Evolutionary conservation across 768 basidiomycete genomes (phyloP), one percentile per base, ranked within the genome.

Genomic region (Trametes cubensis): DNA sequence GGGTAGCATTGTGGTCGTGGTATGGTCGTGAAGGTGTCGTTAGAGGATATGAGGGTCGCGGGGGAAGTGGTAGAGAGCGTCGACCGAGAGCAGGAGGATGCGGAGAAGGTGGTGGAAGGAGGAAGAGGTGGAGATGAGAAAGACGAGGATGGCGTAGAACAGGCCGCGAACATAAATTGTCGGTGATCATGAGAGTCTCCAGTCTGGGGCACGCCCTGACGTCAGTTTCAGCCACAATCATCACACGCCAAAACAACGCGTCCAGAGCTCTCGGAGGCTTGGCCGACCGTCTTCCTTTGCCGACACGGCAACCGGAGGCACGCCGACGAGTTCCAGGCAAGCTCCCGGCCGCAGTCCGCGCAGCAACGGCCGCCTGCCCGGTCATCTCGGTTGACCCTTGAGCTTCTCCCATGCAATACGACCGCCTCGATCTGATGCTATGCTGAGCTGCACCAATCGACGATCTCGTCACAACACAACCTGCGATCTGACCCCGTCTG

Each of bases 191-290:
- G 25, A 11, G 14, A 26, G 38, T 46, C 20, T 40, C 49, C 48
- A 44, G 49, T 14, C 41, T 39, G 53, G 46, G 28, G 49, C 17
- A n/a, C 15, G 38, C 20, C 60, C 20, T 62, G 61, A 62, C 61
- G 61, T 62, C 61, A 62, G 55, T 6, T 13, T 41, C 55, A 45
- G 61, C 61, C 61, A 62, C 61, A 62, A 40, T 41, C 28, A 38
- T 30, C 51, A 57, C 49, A 62, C n/a, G 42, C 28, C 42, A 30
- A 50, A 17, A 57, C 50, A 57, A 46, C 47, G 61, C 48, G 49
- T 49, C 40, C n/a, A n/a, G 28, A 3, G 28, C 7, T 52, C 45
- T 51, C 40, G 38, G 49, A 44, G 49, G 49, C 45, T 26, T 48
- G 34, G 30, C 56, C 52, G 45, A 53, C 47, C 50, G 51, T 26